Evolutionary conservation across 139 green algal species (phyloP), one percentile per base, ranked within the genome.

Genomic region (Desmodesmus armatus): DNA sequence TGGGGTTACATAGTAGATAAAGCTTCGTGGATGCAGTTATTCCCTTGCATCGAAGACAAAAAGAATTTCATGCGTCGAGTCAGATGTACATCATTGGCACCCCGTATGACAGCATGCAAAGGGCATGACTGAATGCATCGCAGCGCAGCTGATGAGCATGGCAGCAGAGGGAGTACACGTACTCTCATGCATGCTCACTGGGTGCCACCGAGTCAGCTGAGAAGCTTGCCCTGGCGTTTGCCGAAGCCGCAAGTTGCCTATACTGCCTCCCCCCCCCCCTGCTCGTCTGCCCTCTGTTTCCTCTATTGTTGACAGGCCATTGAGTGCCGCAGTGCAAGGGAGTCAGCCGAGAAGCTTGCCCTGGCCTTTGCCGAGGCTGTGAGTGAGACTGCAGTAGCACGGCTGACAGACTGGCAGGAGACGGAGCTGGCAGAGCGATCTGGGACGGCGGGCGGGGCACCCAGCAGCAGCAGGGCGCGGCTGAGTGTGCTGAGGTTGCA

Each of bases 261-360:
- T n/a, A 63, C 53, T 63, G 53, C 53, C 53, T n/a, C 4, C n/a
- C n/a, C n/a, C n/a, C n/a, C n/a, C n/a, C n/a, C n/a, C n/a, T n/a
- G n/a, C n/a, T n/a, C n/a, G n/a, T n/a, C n/a, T n/a, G n/a, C n/a
- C n/a, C n/a, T n/a, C n/a, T n/a, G n/a, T n/a, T n/a, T n/a, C n/a
- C n/a, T n/a, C n/a, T n/a, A n/a, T n/a, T n/a, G n/a, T n/a, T n/a
- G n/a, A n/a, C 90, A 96, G 92, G 92, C 93, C 9, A 19, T 91
- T 29, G 94, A 96, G 88, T 92, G 87, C 85, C 82, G 89, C 7
- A 86, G 84, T 33, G 65, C 90, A 47, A 84, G 92, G 65, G 89
- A 92, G 0, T 63, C 73, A 2, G 65, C 90, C 33, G 63, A 62
- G 27, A 92, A 82, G 29, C 47, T 94, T n/a, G 40, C 88, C 31